These are phyloP conservation scores for Adansonia digitata DNA, from an alignment of 345 rosid genomes.

Conservation along the genomic window DNA sequence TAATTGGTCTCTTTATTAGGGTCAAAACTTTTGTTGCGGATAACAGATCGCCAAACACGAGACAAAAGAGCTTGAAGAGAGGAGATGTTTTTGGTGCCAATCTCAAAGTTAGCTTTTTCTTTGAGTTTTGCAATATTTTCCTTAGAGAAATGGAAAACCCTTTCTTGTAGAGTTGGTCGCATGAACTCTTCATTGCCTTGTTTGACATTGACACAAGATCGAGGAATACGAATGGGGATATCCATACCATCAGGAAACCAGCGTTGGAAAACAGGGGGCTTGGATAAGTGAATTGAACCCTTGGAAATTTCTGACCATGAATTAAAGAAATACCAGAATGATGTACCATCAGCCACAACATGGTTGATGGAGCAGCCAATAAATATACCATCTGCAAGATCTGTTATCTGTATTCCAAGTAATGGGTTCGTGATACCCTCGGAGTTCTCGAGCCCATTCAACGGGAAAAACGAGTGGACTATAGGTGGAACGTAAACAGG, in stretches of 20 bases:
- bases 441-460: slow-evolving; percentile 6
- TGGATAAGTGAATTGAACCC: background rate
- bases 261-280: background rate
- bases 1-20: background rate
- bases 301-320: background rate
- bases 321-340: slow-evolving; percentile 7
- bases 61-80: slow-evolving; percentile 32
- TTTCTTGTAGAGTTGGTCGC: background rate
- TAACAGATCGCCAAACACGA: background rate
- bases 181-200: background rate
- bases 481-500: slow-evolving; percentile 24
- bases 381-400: background rate
- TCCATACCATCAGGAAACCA: slow-evolving; percentile 18
- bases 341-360: background rate
- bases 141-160: slow-evolving; percentile 27
- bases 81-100: slow-evolving; percentile 23
- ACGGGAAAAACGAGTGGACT: background rate
- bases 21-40: background rate
- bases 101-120: slow-evolving; percentile 33
- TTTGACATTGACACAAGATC: slow-evolving; percentile 5
- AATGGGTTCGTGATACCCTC: slow-evolving; percentile 26
- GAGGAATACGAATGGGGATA: slow-evolving; percentile 29
- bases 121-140: slow-evolving; percentile 32
- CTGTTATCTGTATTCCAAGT: background rate
- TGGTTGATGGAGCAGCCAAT: slow-evolving; percentile 1